phyloP scores from a whole-genome alignment of 2,329 filamentous ascomycete species.

The Graphium sp. region DNA sequence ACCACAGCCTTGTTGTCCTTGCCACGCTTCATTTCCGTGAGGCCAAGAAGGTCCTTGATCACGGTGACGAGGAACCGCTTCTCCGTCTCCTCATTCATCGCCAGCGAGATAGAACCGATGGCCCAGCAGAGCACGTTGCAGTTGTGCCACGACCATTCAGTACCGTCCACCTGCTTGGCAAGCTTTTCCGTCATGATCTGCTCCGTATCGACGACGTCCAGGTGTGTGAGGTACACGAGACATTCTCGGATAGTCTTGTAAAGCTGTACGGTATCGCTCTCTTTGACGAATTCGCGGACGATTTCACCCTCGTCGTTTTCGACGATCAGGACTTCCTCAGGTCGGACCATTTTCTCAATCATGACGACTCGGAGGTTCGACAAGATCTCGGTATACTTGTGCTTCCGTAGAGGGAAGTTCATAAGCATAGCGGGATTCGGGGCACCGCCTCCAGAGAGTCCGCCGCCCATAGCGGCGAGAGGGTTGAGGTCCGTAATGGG shows the following conservation, averaged over 20 bases:
- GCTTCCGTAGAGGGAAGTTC: slow-evolving; percentile 88
- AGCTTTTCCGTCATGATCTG: slow-evolving; percentile 99
- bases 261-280: slow-evolving; percentile 95
- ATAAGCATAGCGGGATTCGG: slow-evolving; percentile 71
- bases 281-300: slow-evolving; percentile 96
- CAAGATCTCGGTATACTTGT: slow-evolving; percentile 91
- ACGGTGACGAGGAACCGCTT: slow-evolving; percentile 97
- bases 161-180: slow-evolving; percentile 81
- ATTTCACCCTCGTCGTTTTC: slow-evolving; percentile 99
- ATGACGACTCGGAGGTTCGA: slow-evolving; percentile 92
- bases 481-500: slow-evolving; percentile 89
- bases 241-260: slow-evolving; percentile 99
- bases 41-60: slow-evolving; percentile 89
- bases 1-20: slow-evolving; percentile 99
- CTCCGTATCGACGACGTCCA: slow-evolving; percentile 95
- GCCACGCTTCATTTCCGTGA: slow-evolving; percentile 98
- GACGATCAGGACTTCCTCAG: slow-evolving; percentile 96
- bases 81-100: slow-evolving; percentile 99
- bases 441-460: slow-evolving; percentile 62
- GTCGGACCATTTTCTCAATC: slow-evolving; percentile 99
- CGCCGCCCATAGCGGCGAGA: slow-evolving; percentile 59
- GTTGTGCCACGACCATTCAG: slow-evolving; percentile 98
- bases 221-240: slow-evolving; percentile 87
- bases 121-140: slow-evolving; percentile 99
- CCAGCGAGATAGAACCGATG: slow-evolving; percentile 93